Conservation (phyloP, 495 filamentous ascomycete species). For the Tuber melanosporum region DNA sequence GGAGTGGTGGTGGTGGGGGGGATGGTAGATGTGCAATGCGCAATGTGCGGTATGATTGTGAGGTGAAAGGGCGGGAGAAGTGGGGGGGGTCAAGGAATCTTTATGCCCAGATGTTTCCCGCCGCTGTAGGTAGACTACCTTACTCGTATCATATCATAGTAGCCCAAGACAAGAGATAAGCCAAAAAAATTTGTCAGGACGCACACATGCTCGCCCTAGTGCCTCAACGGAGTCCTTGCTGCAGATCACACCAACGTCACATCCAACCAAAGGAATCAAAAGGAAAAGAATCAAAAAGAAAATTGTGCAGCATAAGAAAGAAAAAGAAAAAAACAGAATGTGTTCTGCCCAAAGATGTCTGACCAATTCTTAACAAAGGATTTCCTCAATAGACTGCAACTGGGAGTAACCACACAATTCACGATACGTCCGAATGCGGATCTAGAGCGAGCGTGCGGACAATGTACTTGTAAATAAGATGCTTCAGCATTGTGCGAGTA, state of each 20-base stretch:
- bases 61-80: neutral
- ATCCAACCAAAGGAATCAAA: neutral
- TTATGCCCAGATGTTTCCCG: neutral
- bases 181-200: neutral
- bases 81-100: neutral
- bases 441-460: neutral
- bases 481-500: neutral
- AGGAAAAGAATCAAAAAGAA: neutral
- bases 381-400: neutral
- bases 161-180: neutral
- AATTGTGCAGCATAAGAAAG: neutral
- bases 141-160: neutral
- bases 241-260: neutral
- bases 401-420: neutral
- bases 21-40: neutral
- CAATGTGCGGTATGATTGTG: neutral
- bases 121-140: neutral
- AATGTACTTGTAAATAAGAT: neutral
- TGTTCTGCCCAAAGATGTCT: neutral
- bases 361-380: neutral
- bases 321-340: neutral
- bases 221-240: neutral
- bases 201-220: neutral
- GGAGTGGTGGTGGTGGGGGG: neutral
- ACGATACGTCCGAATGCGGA: neutral